These are phyloP conservation scores for Penicillium atrosanguineum DNA, from an alignment of 495 filamentous ascomycete genomes.

Conservation along the genomic window DNA sequence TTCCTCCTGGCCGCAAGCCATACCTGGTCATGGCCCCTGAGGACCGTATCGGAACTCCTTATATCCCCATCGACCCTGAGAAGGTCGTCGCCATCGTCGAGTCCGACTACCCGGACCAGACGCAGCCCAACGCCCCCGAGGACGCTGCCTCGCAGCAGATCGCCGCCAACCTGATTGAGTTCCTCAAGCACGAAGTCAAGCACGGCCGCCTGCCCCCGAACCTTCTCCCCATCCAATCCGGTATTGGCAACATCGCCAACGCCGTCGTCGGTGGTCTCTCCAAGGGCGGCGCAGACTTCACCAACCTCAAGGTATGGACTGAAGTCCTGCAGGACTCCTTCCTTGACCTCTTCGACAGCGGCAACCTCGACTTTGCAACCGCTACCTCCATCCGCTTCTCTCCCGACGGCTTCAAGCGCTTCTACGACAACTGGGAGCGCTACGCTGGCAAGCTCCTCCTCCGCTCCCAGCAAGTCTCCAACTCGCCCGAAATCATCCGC, in stretches of 20 bases:
- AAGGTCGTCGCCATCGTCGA: slow-evolving; percentile 85
- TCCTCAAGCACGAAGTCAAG: slow-evolving; percentile 76
- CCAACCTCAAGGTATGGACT: slow-evolving; percentile 88
- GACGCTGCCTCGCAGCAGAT: slow-evolving; percentile 72
- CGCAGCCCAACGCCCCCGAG: slow-evolving; percentile 70
- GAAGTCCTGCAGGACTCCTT: slow-evolving; percentile 93
- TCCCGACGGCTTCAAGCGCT: slow-evolving; percentile 86
- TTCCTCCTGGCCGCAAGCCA: slow-evolving; percentile 78
- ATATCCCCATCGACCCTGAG: slow-evolving; percentile 87
- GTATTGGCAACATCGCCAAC: slow-evolving; percentile 94
- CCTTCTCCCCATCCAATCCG: slow-evolving; percentile 81
- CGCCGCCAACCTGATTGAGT: slow-evolving; percentile 80
- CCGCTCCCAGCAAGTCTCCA: slow-evolving; percentile 82
- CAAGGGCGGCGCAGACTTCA: slow-evolving; percentile 73
- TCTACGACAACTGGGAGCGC: slow-evolving; percentile 80
- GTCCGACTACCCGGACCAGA: slow-evolving; percentile 81
- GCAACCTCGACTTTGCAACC: slow-evolving; percentile 86
- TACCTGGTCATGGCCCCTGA: slow-evolving; percentile 78
- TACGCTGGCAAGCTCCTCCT: slow-evolving; percentile 84
- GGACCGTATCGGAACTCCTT: slow-evolving; percentile 79
- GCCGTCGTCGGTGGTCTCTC: slow-evolving; percentile 84
- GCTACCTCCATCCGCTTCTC: slow-evolving; percentile 91
- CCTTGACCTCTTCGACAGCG: slow-evolving; percentile 90
- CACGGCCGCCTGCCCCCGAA: slow-evolving; percentile 74
- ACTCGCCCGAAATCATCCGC: slow-evolving; percentile 93